Percentiles rank a stretch among this genome's conserved stretches.
Conservation (phyloP, 208 protist genomes). For the Leptomonas pyrrhocoris region DNA sequence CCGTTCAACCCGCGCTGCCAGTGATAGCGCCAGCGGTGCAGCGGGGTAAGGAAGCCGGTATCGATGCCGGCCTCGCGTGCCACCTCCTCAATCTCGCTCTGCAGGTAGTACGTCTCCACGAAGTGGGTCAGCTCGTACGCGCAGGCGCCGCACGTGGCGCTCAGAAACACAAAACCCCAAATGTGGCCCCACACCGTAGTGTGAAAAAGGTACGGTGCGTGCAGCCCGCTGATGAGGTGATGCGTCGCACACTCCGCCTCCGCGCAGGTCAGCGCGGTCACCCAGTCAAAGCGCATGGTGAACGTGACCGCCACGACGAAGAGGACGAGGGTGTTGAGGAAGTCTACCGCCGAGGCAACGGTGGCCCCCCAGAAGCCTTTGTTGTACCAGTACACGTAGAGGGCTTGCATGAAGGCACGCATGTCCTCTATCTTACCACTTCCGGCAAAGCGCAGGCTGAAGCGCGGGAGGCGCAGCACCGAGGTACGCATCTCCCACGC, state of each 20-base stretch:
- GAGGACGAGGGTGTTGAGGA: slow-evolving; percentile 68
- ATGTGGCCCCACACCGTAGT: slow-evolving; percentile 29
- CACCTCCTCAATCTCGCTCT: slow-evolving; percentile 58
- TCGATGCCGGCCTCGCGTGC: slow-evolving; percentile 54
- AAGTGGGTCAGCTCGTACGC: slow-evolving; percentile 66
- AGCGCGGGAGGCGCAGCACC: slow-evolving; percentile 24
- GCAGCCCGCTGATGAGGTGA: slow-evolving; percentile 41
- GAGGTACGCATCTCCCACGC: slow-evolving; percentile 29
- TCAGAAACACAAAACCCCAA: slow-evolving; percentile 48
- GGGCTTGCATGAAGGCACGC: slow-evolving; percentile 66
- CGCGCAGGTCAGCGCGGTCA: slow-evolving; percentile 51
- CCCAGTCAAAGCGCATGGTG: slow-evolving; percentile 71
- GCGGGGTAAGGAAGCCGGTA: slow-evolving; percentile 61
- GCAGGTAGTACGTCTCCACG: slow-evolving; percentile 50
- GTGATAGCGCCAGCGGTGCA: slow-evolving; percentile 54
- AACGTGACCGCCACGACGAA: slow-evolving; percentile 57
- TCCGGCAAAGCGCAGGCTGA: slow-evolving; percentile 53
- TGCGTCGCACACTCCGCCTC: slow-evolving; percentile 54
- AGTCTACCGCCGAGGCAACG: slow-evolving; percentile 59
- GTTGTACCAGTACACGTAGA: slow-evolving; percentile 79
- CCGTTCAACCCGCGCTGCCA: slow-evolving; percentile 37
- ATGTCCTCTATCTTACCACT: slow-evolving; percentile 64
- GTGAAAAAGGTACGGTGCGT: slow-evolving; percentile 49
- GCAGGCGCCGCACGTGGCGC: slow-evolving; percentile 38
- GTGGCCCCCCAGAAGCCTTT: slow-evolving; percentile 74